Evolutionary conservation across 2,329 filamentous ascomycete species (phyloP), one percentile per base, ranked within the genome.

Genomic region (Aspergillus fumigatiaffinis): DNA sequence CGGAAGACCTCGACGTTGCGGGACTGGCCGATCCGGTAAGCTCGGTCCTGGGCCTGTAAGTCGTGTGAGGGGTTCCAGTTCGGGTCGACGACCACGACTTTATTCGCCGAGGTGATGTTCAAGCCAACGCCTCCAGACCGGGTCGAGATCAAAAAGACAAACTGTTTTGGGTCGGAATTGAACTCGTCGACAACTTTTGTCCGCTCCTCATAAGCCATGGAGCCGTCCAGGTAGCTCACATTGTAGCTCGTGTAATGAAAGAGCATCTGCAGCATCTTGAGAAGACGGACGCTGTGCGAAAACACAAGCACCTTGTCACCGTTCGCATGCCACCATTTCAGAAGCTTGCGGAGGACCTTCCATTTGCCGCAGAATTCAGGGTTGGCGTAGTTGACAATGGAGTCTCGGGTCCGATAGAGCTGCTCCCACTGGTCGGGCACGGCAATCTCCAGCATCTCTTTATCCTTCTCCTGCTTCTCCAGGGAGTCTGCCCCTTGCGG

Each of bases 1-100:
- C 94, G 87, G 71, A 96, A 97, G 1, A 97, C 93, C 70, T 99
- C 94, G 0, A 99, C 94, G 68, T 97, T 91, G 21, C 94, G 84
- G 0, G 85, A 86, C 74, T 99, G 94, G 0, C 94, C 94, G 61
- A 99, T 97, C 52, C 94, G 88, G 71, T 99, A 97, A 2, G 94
- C 94, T 52, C 94, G 86, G 70, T 99, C 94, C 74, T 99, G 94
- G 0, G 94, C 94, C 73, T 99, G 94, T 0, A 97, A 82, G 68
- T 99, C 94, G 64, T 94, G 93, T 1, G 91, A 85, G 0, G 94
- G 94, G 64, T 99, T 99, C 94, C 94, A 99, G 67, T 97, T 94
- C 0, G 94, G 94, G 71, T 97, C 94, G 50, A 97, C 87, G 38
- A 99, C 91, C 44, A 99, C 93, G 0, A 99, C 94, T 75, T 97